These are phyloP conservation scores for Salix caprea DNA, from an alignment of 345 rosid genomes.

Conservation along the genomic window DNA sequence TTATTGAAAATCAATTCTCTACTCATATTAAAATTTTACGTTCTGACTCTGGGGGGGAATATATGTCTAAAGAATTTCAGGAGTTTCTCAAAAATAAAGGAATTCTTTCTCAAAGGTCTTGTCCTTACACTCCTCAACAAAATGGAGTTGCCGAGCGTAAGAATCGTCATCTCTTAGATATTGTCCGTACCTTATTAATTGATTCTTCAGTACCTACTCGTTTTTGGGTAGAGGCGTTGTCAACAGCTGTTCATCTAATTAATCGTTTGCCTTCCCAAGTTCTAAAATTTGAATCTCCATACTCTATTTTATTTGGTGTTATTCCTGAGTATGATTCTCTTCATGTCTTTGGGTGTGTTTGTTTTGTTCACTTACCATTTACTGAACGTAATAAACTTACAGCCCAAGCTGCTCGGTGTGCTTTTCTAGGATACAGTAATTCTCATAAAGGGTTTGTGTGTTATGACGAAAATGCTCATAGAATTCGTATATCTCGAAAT, in stretches of 20 bases:
- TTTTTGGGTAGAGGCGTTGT: background rate
- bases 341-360: background rate
- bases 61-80: no score
- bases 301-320: background rate
- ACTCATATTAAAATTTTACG: no score
- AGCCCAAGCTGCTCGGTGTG: background rate
- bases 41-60: no score
- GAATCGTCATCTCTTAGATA: background rate
- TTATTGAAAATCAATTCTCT: background rate
- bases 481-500: background rate
- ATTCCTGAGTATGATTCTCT: background rate
- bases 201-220: background rate
- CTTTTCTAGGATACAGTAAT: background rate
- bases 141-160: background rate
- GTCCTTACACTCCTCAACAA: slow-evolving; percentile 1
- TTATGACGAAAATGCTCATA: background rate
- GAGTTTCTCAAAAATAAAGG: no score
- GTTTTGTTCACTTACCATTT: background rate
- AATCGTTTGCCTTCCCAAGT: background rate
- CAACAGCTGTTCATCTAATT: background rate
- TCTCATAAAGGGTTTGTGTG: background rate
- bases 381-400: background rate
- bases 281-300: background rate
- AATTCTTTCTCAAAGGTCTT: no score
- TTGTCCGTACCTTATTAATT: background rate